Evolutionary conservation across 768 basidiomycete genomes (phyloP).

Genomic region (Brasilioporus rufonigricans): DNA sequence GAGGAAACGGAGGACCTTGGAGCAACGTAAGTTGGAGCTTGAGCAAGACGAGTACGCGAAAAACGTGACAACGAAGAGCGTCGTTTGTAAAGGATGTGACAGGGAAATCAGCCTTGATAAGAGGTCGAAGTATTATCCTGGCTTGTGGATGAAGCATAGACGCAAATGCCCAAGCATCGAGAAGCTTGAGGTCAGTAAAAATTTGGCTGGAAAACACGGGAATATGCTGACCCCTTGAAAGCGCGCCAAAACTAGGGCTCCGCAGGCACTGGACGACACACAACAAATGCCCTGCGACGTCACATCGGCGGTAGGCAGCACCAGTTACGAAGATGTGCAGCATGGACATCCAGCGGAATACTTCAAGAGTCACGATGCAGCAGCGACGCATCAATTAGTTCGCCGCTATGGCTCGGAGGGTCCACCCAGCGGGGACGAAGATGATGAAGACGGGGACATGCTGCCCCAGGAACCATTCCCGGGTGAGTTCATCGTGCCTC

Average conservation of each 20-base stretch:
- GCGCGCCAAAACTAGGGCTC: constrained; percentile 10
- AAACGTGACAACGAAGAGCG: constrained; percentile 25
- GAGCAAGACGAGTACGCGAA: constrained; percentile 29
- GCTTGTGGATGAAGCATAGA: constrained; percentile 34
- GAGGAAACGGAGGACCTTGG: constrained; percentile 29
- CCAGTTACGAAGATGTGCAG: background rate
- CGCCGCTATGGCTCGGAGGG: constrained; percentile 2
- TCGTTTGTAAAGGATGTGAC: constrained; percentile 29
- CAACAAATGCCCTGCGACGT: constrained; percentile 2
- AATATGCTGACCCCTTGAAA: constrained; percentile 17
- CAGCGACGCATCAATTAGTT: background rate
- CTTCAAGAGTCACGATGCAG: background rate
- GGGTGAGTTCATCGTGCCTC: constrained; percentile 17
- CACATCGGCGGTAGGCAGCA: background rate
- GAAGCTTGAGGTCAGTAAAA: constrained; percentile 26
- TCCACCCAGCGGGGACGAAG: constrained; percentile 15
- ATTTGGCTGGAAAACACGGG: background rate
- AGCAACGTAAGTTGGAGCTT: constrained; percentile 26
- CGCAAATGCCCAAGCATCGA: constrained; percentile 27
- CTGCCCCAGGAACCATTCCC: constrained; percentile 21
- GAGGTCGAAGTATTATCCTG: constrained; percentile 35
- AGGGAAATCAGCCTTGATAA: constrained; percentile 35
- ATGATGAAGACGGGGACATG: constrained; percentile 15
- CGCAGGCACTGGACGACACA: background rate
- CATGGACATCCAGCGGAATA: background rate